Percentiles rank a stretch among this genome's conserved stretches.
These are phyloP conservation scores for Marasmius fiardii DNA, from an alignment of 1,284 basidiomycete genomes.

Conservation along the genomic window DNA sequence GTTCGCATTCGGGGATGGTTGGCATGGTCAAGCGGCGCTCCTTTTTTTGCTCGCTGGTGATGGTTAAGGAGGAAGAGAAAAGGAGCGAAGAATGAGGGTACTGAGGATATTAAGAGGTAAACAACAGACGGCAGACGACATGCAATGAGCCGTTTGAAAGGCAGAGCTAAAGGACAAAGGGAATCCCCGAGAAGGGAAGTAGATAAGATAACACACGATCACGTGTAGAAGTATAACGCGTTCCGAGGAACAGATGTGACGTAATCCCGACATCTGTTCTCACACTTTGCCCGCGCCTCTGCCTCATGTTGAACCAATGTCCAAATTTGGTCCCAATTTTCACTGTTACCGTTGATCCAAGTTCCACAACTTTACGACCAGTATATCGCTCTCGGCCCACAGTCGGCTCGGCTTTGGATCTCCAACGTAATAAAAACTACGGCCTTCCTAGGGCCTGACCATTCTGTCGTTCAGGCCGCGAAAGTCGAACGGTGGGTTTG, in stretches of 20 bases:
- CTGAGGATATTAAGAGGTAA: background rate
- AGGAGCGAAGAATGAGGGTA: background rate
- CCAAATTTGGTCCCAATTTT: no score
- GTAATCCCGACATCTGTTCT: background rate
- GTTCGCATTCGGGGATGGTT: background rate
- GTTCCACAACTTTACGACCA: no score
- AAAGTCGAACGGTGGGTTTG: no score
- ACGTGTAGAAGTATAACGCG: background rate
- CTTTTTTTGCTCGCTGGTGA: background rate
- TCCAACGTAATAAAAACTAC: background rate
- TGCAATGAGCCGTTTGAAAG: background rate
- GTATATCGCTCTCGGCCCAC: no score
- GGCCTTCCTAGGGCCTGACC: background rate
- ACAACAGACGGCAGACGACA: background rate
- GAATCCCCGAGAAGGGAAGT: background rate
- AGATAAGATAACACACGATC: background rate
- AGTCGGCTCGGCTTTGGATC: background rate
- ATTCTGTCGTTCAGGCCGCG: no score
- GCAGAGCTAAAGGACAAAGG: background rate
- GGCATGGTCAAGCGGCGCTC: background rate
- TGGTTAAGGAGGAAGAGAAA: background rate
- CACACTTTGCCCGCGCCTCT: background rate
- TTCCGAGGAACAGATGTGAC: background rate
- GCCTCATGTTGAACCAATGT: no score
- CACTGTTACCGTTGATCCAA: no score